Base-by-base conservation (phyloP, 2,329 filamentous ascomycete genomes). In the Sarocladiaceae sp. region DNA sequence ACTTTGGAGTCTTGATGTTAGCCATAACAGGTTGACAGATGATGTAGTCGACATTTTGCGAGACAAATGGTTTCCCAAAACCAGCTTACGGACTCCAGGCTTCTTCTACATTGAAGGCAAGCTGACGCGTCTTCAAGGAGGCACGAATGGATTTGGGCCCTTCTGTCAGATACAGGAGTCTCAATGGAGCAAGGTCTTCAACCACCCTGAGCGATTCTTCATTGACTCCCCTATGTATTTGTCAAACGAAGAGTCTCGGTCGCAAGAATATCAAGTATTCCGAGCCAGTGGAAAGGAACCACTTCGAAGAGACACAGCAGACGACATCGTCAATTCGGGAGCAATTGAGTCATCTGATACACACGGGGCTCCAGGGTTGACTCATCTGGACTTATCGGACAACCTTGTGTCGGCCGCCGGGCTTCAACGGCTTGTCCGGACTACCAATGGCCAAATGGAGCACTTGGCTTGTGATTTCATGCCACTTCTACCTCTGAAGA, bases 1-100 rank as follows among this genome's bases (percentile, higher is more conserved):
- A 21, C 56, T 82, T 10, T 82, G 78, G 77, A 78, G 77, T 51
- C 54, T 82, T 4, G 76, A 82, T 48, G 41, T 82, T 1, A 63
- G 66, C 29, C 44, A 66, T 5, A 83, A 82, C 50, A 65, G 63
- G 10, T 53, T 82, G 9, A 71, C 68, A 0, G 76, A 81, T 51
- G 51, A 29, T 2, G 51, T 61, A 3, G 52, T 78, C 10, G 53
- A 62, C 6, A 34, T 23, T 3, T 33, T 65, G 3, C 48, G 57
- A 5, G 33, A 55, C 5, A 49, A 51, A 15, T 67, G 62, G 48
- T 61, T 72, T 11, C 56, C 57, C 3, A 41, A 46, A 11, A 49
- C 53, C 6, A 54, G 57, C 2, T 56, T 68, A n/a, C 61, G 61
- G 20, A 61, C 59, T 1, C 56, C 62, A n/a, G 51, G 53, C 5